A percentile compares a stretch with the other conserved stretches of the same genome.
These are phyloP conservation scores for Fusarium sp. DNA, from an alignment of 2,329 filamentous ascomycete genomes.

Conservation along the genomic window DNA sequence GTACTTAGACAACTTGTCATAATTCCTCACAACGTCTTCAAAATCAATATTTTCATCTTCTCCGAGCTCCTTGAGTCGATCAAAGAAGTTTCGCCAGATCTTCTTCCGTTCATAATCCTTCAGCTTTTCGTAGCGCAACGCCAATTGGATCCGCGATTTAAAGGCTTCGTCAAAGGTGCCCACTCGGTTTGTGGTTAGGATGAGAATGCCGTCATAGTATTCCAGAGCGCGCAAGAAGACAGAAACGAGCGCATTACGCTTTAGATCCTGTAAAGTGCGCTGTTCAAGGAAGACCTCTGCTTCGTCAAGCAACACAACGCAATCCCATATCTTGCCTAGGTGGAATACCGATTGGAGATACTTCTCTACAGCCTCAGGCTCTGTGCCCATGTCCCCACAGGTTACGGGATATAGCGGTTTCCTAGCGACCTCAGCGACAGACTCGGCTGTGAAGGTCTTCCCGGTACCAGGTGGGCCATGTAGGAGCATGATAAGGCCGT, in stretches of 20 bases:
- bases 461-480: constrained; percentile 6
- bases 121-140: constrained; percentile 16
- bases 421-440: constrained; percentile 17
- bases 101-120: background rate
- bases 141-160: constrained; percentile 18
- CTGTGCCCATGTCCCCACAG: constrained; percentile 23
- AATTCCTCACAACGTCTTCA: no score
- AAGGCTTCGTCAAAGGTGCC: constrained; percentile 29
- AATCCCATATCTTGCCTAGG: background rate
- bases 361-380: constrained; percentile 17
- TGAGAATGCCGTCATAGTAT: constrained; percentile 5
- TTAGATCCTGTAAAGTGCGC: background rate
- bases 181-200: constrained; percentile 23
- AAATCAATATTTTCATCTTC: constrained; percentile 16
- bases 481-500: background rate
- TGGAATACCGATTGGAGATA: background rate
- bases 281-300: constrained; percentile 30
- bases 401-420: constrained; percentile 26
- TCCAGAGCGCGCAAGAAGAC: constrained; percentile 19
- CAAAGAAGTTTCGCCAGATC: constrained; percentile 25
- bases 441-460: constrained; percentile 28
- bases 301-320: constrained; percentile 18
- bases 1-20: constrained; percentile 2
- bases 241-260: background rate
- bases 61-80: rapidly evolving